These are phyloP conservation scores for Camelina sativa DNA, from an alignment of 345 rosid genomes.

Conservation along the genomic window DNA sequence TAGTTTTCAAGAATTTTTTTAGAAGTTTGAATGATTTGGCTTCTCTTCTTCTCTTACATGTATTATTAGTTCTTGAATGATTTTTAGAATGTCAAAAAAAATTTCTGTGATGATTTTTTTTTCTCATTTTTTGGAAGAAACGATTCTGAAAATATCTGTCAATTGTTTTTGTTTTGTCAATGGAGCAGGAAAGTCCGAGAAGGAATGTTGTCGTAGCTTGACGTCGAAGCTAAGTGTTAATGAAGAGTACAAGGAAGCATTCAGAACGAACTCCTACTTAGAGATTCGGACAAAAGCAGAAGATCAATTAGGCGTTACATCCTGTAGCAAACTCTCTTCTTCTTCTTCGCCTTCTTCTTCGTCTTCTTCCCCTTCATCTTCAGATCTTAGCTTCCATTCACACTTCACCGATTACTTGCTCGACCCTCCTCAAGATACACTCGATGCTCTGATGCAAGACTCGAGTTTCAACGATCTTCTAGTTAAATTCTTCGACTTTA, in stretches of 20 bases:
- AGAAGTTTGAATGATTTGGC: not conserved
- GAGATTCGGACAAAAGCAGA: conserved; percentile 71
- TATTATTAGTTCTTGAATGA: conserved; percentile 7
- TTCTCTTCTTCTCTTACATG: conserved; percentile 21
- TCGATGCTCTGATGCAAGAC: conserved; percentile 46
- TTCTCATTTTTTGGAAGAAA: not conserved
- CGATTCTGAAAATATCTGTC: not conserved
- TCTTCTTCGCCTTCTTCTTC: conserved; percentile 37
- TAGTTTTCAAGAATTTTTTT: not conserved
- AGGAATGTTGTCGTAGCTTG: conserved; percentile 45
- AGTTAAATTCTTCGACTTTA: conserved; percentile 56
- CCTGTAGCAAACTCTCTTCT: conserved; percentile 41
- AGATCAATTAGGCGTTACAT: conserved; percentile 45
- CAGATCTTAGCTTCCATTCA: conserved; percentile 40
- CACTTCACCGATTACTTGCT: conserved; percentile 65
- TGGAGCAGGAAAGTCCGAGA: conserved; percentile 49
- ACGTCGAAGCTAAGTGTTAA: conserved; percentile 55
- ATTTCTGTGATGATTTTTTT: not conserved
- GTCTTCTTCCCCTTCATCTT: conserved; percentile 40
- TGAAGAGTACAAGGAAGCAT: conserved; percentile 85
- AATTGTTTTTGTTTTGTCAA: conserved; percentile 29
- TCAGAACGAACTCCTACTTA: conserved; percentile 76
- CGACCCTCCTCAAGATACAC: conserved; percentile 63
- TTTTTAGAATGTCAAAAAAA: not conserved
- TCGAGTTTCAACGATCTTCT: conserved; percentile 54